phyloP scores from a whole-genome alignment of 177 flowering plant species.

The Tripterygium wilfordii region DNA sequence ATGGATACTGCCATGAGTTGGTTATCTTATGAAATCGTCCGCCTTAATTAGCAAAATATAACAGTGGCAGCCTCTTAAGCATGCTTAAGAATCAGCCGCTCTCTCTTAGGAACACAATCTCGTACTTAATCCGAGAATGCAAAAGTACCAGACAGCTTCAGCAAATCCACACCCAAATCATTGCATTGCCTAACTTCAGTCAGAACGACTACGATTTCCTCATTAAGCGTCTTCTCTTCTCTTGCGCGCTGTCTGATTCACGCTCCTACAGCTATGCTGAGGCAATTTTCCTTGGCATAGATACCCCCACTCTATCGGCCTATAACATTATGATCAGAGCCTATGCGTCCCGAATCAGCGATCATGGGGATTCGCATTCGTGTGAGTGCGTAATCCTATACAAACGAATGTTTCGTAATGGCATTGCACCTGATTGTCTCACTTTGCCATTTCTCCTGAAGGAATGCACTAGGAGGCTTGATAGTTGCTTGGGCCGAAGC shows the following conservation, averaged over 20 bases:
- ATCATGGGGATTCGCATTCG: conserved; percentile 2
- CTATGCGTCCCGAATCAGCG: conserved; percentile 15
- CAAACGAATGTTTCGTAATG: conserved; percentile 43
- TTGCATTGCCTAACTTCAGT: conserved; percentile 27
- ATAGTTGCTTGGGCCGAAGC: conserved; percentile 25
- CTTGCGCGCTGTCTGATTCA: conserved; percentile 32
- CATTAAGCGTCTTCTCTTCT: conserved; percentile 57
- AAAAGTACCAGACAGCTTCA: conserved; percentile 43
- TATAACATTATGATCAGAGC: conserved; percentile 75
- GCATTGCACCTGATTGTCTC: conserved; percentile 45
- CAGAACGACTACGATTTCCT: conserved; percentile 29
- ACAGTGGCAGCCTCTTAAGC: too few relatives aligned
- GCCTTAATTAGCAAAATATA: too few relatives aligned
- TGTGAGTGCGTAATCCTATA: conserved; percentile 29
- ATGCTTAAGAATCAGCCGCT: conserved; percentile 5
- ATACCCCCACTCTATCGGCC: conserved; percentile 30
- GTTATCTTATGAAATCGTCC: too few relatives aligned
- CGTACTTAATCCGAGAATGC: conserved; percentile 34
- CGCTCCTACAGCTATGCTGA: conserved; percentile 44
- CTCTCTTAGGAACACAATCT: conserved; percentile 15
- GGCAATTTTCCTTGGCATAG: conserved; percentile 29
- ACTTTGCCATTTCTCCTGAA: conserved; percentile 68
- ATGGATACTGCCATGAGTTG: too few relatives aligned
- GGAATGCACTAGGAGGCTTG: conserved; percentile 36
- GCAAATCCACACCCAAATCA: conserved; percentile 59